Conservation (phyloP, 169 alveolate genomes). For the Eimeria sp. region DNA sequence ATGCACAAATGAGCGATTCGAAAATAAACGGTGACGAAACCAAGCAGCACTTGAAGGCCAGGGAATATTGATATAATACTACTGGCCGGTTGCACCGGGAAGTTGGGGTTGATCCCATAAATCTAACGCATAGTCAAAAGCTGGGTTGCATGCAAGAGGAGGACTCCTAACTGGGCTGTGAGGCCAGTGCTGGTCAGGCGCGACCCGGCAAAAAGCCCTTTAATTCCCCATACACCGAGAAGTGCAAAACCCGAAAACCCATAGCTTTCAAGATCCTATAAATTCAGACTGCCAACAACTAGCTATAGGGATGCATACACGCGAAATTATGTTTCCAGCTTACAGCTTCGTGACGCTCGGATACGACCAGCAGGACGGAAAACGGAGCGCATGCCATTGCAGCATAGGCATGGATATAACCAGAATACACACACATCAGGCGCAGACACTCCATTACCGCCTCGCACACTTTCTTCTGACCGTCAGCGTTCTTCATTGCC, state of each 20-base stretch:
- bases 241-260: neutral
- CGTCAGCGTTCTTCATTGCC: constrained; percentile 61
- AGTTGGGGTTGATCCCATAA: neutral
- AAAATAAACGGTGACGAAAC: too few relatives aligned
- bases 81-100: neutral
- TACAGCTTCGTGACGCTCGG: constrained; percentile 68
- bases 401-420: constrained; percentile 39
- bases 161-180: neutral
- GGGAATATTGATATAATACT: neutral
- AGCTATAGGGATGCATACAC: neutral
- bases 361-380: constrained; percentile 39
- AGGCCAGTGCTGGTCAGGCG: neutral
- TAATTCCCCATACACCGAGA: neutral
- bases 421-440: constrained; percentile 42
- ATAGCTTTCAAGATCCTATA: too few relatives aligned
- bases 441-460: constrained; percentile 77
- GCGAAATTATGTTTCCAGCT: neutral
- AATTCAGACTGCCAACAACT: too few relatives aligned
- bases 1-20: neutral
- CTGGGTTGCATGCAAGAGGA: neutral
- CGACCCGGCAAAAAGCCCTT: neutral
- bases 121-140: neutral
- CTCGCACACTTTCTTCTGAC: constrained; percentile 68
- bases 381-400: neutral
- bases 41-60: neutral